Evolutionary conservation across 257 asterid species (phyloP).

Genomic region (Gentiana straminea): DNA sequence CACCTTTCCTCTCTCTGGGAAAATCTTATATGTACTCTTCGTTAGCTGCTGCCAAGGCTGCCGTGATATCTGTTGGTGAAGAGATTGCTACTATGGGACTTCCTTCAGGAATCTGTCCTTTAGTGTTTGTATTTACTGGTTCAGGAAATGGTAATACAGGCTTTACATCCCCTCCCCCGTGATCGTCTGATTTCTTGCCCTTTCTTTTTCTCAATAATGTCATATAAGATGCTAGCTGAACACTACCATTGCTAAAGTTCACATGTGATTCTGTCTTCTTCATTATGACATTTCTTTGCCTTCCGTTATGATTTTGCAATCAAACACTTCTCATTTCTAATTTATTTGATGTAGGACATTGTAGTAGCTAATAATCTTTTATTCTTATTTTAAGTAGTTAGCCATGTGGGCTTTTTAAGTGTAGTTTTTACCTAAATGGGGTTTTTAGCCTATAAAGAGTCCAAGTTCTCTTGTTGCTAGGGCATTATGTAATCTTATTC

Average conservation of each 20-base stretch:
- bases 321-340: no score
- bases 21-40: slow-evolving; percentile 94
- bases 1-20: slow-evolving; percentile 89
- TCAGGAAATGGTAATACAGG: slow-evolving; percentile 70
- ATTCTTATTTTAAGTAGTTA: no score
- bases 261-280: not conserved
- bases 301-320: not conserved
- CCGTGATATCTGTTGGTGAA: slow-evolving; percentile 89
- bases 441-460: no score
- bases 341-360: no score
- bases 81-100: slow-evolving; percentile 92
- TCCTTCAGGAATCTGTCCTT: slow-evolving; percentile 74
- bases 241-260: not conserved
- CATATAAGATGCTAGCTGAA: not conserved
- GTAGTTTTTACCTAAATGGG: no score
- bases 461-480: no score
- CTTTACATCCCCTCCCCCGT: not conserved
- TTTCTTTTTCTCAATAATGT: not conserved
- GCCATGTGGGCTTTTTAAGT: no score
- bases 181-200: not conserved
- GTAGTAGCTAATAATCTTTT: no score
- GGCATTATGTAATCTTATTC: no score
- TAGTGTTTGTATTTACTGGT: slow-evolving; percentile 87
- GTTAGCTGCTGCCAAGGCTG: slow-evolving; percentile 93
- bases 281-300: not conserved